A percentile compares a stretch with the other conserved stretches of the same genome.
These are phyloP conservation scores for Orbilia blumenaviensis DNA, from an alignment of 2,329 filamentous ascomycete genomes.

Conservation along the genomic window DNA sequence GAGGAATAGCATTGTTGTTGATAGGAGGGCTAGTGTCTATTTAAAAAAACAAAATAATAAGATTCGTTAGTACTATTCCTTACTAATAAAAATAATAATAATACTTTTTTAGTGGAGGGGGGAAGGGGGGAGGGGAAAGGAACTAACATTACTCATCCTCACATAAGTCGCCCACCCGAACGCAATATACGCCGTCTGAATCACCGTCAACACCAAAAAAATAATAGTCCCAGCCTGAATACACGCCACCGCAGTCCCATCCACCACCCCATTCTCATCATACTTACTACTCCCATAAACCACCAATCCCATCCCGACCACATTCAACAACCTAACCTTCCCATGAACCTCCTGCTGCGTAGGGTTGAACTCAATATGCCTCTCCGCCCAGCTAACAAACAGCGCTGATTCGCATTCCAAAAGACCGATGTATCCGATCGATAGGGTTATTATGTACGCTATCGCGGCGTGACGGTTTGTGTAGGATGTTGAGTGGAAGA, in stretches of 20 bases:
- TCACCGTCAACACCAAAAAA: constrained; percentile 36
- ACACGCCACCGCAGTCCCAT: constrained; percentile 15
- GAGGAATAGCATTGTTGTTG: not conserved
- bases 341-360: constrained; percentile 30
- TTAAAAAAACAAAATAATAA: no score
- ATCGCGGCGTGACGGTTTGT: constrained; percentile 31
- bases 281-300: constrained; percentile 27
- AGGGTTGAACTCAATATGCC: constrained; percentile 29
- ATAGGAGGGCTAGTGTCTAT: constrained; percentile 26
- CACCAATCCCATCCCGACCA: constrained; percentile 27
- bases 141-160: constrained; percentile 5
- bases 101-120: no score
- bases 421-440: constrained; percentile 46
- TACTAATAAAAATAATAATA: not conserved
- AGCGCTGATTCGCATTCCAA: constrained; percentile 46
- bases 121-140: not conserved
- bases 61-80: not conserved
- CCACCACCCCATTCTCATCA: not conserved
- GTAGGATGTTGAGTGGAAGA: constrained; percentile 48
- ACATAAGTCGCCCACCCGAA: constrained; percentile 26
- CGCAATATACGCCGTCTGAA: constrained; percentile 27
- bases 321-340: constrained; percentile 41
- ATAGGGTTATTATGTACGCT: constrained; percentile 42
- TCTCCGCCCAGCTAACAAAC: constrained; percentile 41
- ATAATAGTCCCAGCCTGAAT: constrained; percentile 47